Evolutionary conservation across 2,329 filamentous ascomycete species (phyloP).

Genomic region (Aureobasidium sp.): DNA sequence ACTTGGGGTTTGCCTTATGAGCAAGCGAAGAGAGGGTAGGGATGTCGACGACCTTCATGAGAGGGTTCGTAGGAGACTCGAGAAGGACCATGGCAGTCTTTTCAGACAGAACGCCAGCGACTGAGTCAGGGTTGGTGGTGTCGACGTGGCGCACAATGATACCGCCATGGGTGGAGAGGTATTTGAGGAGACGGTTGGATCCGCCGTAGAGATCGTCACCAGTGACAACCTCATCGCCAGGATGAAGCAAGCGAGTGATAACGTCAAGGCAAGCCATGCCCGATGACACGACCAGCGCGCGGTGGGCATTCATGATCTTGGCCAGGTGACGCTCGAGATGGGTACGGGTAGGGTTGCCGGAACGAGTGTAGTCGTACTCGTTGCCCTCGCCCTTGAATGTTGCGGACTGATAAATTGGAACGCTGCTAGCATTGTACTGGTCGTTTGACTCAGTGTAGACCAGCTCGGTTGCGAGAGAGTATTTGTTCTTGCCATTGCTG

Average conservation of each 20-base stretch:
- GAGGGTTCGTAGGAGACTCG: constrained; percentile 92
- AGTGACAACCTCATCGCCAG: constrained; percentile 94
- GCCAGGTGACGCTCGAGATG: constrained; percentile 94
- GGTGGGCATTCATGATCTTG: constrained; percentile 96
- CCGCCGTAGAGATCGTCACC: constrained; percentile 96
- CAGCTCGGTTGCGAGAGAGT: constrained; percentile 90
- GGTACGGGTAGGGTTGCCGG: constrained; percentile 91
- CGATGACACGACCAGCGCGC: constrained; percentile 86
- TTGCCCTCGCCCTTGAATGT: constrained; percentile 85
- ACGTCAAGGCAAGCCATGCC: constrained; percentile 98
- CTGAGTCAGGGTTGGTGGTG: constrained; percentile 70
- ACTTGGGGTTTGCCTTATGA: constrained; percentile 69
- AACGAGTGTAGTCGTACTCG: constrained; percentile 98
- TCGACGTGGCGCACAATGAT: constrained; percentile 96
- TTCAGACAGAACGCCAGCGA: constrained; percentile 59
- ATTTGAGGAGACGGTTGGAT: constrained; percentile 87
- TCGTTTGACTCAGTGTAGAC: constrained; percentile 95
- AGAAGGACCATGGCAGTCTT: constrained; percentile 95
- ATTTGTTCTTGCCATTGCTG: constrained; percentile 67
- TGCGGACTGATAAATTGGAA: constrained; percentile 94
- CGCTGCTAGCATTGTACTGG: constrained; percentile 93
- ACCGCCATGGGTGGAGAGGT: constrained; percentile 78
- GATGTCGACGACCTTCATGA: constrained; percentile 97
- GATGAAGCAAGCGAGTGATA: constrained; percentile 81
- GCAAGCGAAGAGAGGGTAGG: constrained; percentile 66